Percentiles rank a stretch among this genome's conserved stretches.
These are phyloP conservation scores for Angomonas deanei DNA, from an alignment of 208 protist genomes.

Conservation along the genomic window DNA sequence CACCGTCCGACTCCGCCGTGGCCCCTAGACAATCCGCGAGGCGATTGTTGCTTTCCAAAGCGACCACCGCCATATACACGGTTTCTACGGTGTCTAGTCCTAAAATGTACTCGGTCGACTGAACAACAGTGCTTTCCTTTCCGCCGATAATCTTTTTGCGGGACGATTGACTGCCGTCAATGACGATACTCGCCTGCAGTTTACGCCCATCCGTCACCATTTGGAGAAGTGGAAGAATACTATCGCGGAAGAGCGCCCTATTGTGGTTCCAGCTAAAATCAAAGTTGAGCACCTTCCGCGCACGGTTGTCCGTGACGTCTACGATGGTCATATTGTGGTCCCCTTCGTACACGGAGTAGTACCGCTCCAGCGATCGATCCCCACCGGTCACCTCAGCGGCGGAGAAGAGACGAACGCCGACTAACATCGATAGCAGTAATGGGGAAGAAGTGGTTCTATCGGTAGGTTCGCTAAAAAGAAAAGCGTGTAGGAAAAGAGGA, in stretches of 20 bases:
- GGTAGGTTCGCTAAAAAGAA: too few relatives aligned
- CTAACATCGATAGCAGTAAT: not conserved
- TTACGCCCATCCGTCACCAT: conserved; percentile 25
- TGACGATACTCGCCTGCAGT: conserved; percentile 46
- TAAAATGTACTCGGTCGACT: not conserved
- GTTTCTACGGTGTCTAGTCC: conserved; percentile 18
- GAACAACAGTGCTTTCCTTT: not conserved
- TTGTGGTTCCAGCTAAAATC: conserved; percentile 27
- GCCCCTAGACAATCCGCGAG: conserved; percentile 34
- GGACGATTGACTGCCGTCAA: conserved; percentile 32
- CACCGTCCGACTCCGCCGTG: not conserved
- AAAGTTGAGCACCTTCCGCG: conserved; percentile 45
- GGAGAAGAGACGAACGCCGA: conserved; percentile 1
- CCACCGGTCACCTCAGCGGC: not conserved
- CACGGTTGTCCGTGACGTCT: conserved; percentile 62
- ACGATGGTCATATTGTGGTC: conserved; percentile 32
- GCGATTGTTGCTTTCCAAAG: conserved; percentile 47
- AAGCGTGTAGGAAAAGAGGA: too few relatives aligned
- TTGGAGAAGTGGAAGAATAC: conserved; percentile 38
- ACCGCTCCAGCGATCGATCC: conserved; percentile 23
- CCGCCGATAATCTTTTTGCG: not conserved
- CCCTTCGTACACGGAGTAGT: conserved; percentile 42
- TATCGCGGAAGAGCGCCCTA: conserved; percentile 18
- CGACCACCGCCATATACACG: conserved; percentile 45
- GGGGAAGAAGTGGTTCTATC: not conserved